Percentiles rank a stretch among this genome's conserved stretches.
Evolutionary conservation across 805 yeast species (phyloP).

Genomic region (Wickerhamiella dianesei): DNA sequence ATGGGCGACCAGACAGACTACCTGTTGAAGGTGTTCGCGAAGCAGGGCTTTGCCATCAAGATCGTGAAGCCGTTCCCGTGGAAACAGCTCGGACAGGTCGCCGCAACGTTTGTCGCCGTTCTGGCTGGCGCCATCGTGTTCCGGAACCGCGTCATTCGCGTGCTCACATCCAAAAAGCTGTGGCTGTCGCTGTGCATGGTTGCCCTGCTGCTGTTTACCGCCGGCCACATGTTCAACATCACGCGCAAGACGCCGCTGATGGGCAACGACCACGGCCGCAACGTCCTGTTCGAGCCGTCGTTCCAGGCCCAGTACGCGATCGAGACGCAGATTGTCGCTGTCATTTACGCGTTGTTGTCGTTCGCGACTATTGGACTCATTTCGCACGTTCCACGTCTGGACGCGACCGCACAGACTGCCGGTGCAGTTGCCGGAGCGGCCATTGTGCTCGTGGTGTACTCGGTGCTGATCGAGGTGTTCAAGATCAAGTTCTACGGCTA

Average conservation of each 20-base stretch:
- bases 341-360: conserved; percentile 44
- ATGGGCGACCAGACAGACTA: conserved; percentile 17
- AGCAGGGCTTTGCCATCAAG: conserved; percentile 19
- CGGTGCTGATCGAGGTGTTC: conserved; percentile 54
- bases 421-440: conserved; percentile 35
- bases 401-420: conserved; percentile 34
- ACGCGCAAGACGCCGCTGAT: conserved; percentile 57
- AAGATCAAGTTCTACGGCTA: conserved; percentile 58
- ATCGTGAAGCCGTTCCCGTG: conserved; percentile 25
- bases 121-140: conserved; percentile 10
- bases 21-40: conserved; percentile 14
- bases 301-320: conserved; percentile 70
- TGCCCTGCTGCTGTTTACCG: conserved; percentile 51
- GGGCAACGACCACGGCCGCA: conserved; percentile 31
- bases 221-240: conserved; percentile 89
- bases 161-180: conserved; percentile 39
- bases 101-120: conserved; percentile 9
- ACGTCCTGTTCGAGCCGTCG: conserved; percentile 45
- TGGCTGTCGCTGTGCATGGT: conserved; percentile 67
- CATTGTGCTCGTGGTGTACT: conserved; percentile 42
- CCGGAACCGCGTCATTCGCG: conserved; percentile 25
- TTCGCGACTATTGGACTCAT: conserved; percentile 45
- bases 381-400: conserved; percentile 40
- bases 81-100: conserved; percentile 12
- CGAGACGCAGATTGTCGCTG: conserved; percentile 77